Evolutionary conservation across 257 asterid species (phyloP).

Genomic region (Solanum appendiculatum): DNA sequence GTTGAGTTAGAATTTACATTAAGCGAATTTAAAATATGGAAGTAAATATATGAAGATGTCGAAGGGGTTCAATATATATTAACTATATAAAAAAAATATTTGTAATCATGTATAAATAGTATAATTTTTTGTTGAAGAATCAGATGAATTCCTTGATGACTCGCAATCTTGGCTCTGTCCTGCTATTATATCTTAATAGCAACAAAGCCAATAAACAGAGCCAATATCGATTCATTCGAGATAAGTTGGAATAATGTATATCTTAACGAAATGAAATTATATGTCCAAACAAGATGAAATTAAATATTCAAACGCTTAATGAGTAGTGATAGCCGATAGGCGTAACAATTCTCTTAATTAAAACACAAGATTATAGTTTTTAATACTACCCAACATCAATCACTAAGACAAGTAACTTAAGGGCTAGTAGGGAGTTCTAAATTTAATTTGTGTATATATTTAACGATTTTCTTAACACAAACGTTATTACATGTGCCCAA

Average conservation of each 20-base stretch:
- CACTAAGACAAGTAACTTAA: not conserved
- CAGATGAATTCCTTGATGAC: not conserved
- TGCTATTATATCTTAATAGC: not conserved
- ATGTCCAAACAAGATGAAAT: not conserved
- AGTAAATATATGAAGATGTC: not conserved
- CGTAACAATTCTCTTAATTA: not conserved
- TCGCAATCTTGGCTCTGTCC: rapidly evolving
- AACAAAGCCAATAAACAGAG: not conserved
- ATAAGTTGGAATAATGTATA: no score
- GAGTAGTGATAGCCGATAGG: not conserved
- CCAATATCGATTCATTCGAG: no score
- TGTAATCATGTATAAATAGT: no score
- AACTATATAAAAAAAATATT: no score
- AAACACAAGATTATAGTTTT: not conserved
- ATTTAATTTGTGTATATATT: not conserved
- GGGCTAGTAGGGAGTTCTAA: not conserved
- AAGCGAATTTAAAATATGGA: no score
- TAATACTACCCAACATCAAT: not conserved
- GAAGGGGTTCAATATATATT: no score
- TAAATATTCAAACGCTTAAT: not conserved
- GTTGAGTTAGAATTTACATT: no score
- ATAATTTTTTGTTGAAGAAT: no score
- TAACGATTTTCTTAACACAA: not conserved
- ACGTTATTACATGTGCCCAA: not conserved
- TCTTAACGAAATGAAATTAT: no score